phyloP scores from a whole-genome alignment of 2,329 filamentous ascomycete genomes.

The Diaporthe australafricana region DNA sequence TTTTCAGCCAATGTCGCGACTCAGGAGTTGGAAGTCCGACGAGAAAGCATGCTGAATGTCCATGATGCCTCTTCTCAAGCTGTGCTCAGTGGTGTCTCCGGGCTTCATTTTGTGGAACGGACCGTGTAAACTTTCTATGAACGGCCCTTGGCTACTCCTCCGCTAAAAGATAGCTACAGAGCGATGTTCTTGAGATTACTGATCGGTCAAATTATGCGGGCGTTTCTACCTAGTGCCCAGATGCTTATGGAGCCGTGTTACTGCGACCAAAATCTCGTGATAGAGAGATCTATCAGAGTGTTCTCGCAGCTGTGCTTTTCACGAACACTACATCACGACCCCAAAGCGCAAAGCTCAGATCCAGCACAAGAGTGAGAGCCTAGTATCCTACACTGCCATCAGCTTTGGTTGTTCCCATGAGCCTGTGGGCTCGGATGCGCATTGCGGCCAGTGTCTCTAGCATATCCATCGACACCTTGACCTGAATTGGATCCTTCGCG shows the following conservation, averaged over 20 bases:
- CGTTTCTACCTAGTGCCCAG: too few species aligned
- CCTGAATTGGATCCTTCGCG: neutral
- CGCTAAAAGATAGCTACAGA: too few species aligned
- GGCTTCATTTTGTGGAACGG: neutral
- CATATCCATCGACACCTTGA: neutral
- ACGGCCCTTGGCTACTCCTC: too few species aligned
- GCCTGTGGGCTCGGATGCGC: slow-evolving; percentile 12
- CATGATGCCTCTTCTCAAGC: neutral
- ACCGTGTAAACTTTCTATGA: too few species aligned
- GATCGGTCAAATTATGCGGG: too few species aligned
- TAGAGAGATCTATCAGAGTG: neutral
- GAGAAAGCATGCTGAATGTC: neutral
- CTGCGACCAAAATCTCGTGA: too few species aligned
- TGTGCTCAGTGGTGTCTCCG: neutral
- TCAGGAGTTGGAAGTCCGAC: neutral
- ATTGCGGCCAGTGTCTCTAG: neutral
- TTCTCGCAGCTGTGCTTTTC: neutral
- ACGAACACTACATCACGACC: neutral
- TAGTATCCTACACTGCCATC: neutral
- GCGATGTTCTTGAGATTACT: too few species aligned
- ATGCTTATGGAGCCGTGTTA: too few species aligned
- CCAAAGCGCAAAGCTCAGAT: neutral
- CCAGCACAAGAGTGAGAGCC: neutral
- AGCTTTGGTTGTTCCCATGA: neutral
- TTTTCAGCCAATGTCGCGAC: neutral